Percentiles rank a stretch among this genome's conserved stretches.
Evolutionary conservation across 2,329 filamentous ascomycete genomes (phyloP).

Genomic region (Fusarium tupiense): DNA sequence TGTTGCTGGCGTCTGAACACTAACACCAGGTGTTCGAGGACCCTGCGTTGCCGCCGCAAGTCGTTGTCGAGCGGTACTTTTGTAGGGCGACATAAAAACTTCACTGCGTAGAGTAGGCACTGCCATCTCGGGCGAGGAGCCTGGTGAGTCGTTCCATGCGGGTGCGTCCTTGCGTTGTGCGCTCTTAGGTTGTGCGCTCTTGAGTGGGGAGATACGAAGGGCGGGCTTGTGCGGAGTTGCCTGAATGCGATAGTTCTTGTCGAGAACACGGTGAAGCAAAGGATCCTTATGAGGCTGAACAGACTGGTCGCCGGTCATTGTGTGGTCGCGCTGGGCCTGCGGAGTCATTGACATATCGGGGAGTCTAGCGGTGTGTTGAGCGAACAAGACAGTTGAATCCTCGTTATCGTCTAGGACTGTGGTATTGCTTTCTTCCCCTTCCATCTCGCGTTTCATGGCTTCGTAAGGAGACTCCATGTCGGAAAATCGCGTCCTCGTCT

Average conservation of each 20-base stretch:
- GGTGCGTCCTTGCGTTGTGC: constrained; percentile 49
- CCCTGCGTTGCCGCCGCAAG: constrained; percentile 55
- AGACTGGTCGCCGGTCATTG: constrained; percentile 48
- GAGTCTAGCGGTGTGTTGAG: constrained; percentile 63
- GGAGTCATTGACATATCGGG: constrained; percentile 73
- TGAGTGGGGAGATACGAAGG: constrained; percentile 58
- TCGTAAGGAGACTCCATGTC: constrained; percentile 82
- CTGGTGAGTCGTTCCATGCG: constrained; percentile 66
- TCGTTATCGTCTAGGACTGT: constrained; percentile 52
- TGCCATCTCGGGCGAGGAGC: constrained; percentile 80
- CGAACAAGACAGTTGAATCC: constrained; percentile 60
- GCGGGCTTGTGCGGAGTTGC: constrained; percentile 80
- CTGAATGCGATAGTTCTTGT: constrained; percentile 94
- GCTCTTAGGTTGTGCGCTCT: constrained; percentile 49
- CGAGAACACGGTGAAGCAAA: constrained; percentile 88
- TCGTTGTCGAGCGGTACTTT: constrained; percentile 56
- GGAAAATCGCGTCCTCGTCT: constrained; percentile 65
- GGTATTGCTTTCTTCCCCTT: constrained; percentile 54
- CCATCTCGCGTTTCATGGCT: constrained; percentile 73
- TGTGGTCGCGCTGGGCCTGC: constrained; percentile 55
- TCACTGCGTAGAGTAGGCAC: constrained; percentile 86
- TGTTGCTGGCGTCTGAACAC: constrained; percentile 78
- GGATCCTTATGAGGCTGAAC: constrained; percentile 69
- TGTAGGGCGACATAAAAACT: constrained; percentile 81
- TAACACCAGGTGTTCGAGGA: constrained; percentile 82